A percentile compares a stretch with the other conserved stretches of the same genome.
Evolutionary conservation across 176 grass and related monocot genomes (phyloP).

Genomic region (Saccharum spontaneum): DNA sequence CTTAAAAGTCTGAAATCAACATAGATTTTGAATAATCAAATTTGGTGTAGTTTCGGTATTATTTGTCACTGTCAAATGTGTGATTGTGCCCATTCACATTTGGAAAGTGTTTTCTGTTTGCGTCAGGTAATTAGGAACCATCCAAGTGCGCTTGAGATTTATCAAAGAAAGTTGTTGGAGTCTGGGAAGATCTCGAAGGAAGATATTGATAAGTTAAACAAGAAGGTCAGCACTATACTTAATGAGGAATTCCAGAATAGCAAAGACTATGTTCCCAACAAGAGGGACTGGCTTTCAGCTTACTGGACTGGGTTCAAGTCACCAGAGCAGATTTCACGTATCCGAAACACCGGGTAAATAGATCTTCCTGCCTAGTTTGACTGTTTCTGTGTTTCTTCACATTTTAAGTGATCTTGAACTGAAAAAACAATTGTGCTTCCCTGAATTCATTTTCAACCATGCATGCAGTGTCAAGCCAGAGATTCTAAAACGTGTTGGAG

Average conservation of each 20-base stretch:
- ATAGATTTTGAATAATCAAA: constrained; percentile 23
- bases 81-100: background rate
- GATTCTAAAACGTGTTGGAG: constrained; percentile 93
- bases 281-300: constrained; percentile 98
- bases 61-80: background rate
- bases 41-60: background rate
- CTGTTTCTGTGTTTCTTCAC: background rate
- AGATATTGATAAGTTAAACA: constrained; percentile 79
- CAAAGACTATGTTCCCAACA: constrained; percentile 86
- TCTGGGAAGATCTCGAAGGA: constrained; percentile 76
- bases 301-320: constrained; percentile 97
- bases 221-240: constrained; percentile 79
- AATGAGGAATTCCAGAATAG: constrained; percentile 88
- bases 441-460: constrained; percentile 33
- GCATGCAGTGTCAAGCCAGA: constrained; percentile 87
- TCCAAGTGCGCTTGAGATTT: constrained; percentile 83
- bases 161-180: constrained; percentile 76
- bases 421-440: background rate
- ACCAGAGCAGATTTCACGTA: constrained; percentile 95
- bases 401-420: background rate
- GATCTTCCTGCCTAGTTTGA: background rate
- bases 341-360: constrained; percentile 93
- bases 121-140: constrained; percentile 73
- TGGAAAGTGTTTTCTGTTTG: constrained; percentile 11
- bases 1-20: background rate